Evolutionary conservation across 2,329 filamentous ascomycete species (phyloP), one percentile per base, ranked within the genome.

Genomic region (Cryoendolithus antarcticus): DNA sequence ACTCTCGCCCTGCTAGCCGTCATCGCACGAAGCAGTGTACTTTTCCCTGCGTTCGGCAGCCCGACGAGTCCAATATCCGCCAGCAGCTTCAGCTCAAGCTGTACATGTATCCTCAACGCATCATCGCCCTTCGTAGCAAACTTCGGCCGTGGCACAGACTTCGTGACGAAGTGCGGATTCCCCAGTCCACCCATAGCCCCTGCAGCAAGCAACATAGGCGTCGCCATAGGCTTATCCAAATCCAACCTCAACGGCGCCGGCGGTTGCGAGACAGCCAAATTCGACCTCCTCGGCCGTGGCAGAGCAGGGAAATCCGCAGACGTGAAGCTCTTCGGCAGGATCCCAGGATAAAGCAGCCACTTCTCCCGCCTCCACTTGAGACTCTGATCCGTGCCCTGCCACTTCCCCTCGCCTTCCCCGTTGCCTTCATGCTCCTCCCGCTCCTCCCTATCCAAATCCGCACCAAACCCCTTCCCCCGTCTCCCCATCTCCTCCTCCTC

Each of bases 51-150:
- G 58, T 98, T 98, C 1, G 91, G 91, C 10, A 96, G 74, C 1
- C 91, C 91, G n/a, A 98, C 91, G 2, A 98, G 72, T 1, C 91
- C 91, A 6, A 98, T 82, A 61, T 98, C 91, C 4, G 91, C 91
- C 32, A 98, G 77, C 7, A 98, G 74, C 67, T 95, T 96, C 45
- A 98, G 72, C 60, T 98, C 91, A 10, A 98, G 72, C 56, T 93
- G 80, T 28, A 98, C 65, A 35, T 80, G 77, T 54, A 98, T 68
- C 30, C 75, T 79, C 52, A 91, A 76, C 30, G 85, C 83, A 9
- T 74, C 69, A 49, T 93, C 85, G 32, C 91, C 91, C 49, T 78
- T 82, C 1, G 86, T 94, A 4, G 89, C 91, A 58, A 88, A 93
- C 52, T 89, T 80, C 1, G 91, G 91, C 32, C 81, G 73, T 3